Evolutionary conservation across 2,329 filamentous ascomycete species (phyloP), one percentile per base, ranked within the genome.

Genomic region (Lasiodiplodia sp.): DNA sequence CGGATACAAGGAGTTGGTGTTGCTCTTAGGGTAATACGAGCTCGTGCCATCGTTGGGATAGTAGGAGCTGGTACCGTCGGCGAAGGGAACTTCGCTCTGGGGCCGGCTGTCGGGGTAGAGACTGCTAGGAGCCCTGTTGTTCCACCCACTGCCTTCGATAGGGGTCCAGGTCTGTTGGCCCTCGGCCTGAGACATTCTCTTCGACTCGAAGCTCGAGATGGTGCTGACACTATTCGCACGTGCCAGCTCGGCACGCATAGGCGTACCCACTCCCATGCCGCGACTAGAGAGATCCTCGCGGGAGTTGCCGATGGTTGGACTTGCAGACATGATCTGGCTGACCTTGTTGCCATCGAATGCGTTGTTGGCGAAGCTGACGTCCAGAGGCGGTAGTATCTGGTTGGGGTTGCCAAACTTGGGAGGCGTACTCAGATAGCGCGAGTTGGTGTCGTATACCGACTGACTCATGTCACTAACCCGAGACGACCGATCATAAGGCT

Each of bases 381-480:
- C 86, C 31, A 92, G 82, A 0, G 91, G 89, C n/a, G 90, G 88
- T 0, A 92, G 87, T 0, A 89, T 87, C 23, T 88, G 88, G n/a
- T 91, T 92, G 71, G 89, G 86, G n/a, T 51, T 25, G 65, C 12
- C 38, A 25, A 49, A 67, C 23, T 64, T 64, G 40, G 44, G 65
- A 28, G 52, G 52, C 71, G 90, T 88, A 1, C 87, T 91, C 75
- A 87, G 86, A 71, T 80, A 76, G 57, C 78, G 75, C 16, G 78
- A 79, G 40, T 88, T 87, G 86, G 87, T 90, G 86, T 87, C 90
- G 72, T 80, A 81, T 37, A 77, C 71, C 16, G 78, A 82, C 40
- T 78, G 76, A 65, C 78, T 82, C 57, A 68, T 71, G 25, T 73
- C 78, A 69, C 77, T 82, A 57, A 76, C 82, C 72, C 78, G 80